Evolutionary conservation across 306 rosid species (phyloP).

Genomic region (Gillenia trifoliata): DNA sequence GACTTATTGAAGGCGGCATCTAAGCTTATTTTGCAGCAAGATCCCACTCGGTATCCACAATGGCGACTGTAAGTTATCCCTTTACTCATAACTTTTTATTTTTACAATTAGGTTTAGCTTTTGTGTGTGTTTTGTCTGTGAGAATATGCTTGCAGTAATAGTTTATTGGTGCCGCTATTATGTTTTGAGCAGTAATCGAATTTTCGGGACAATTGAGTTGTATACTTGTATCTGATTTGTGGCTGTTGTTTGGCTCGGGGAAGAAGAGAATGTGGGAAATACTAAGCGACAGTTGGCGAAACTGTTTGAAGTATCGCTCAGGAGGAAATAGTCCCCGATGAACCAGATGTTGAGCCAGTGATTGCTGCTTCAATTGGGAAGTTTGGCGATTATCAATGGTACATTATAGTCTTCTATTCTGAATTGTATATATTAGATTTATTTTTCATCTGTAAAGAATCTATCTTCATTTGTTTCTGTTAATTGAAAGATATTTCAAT

Average conservation of each 20-base stretch:
- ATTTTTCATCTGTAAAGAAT: too few species aligned
- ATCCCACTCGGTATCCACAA: constrained; percentile 41
- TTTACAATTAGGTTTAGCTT: neutral
- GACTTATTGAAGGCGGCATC: constrained; percentile 70
- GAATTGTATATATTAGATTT: too few species aligned
- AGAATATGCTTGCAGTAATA: too few species aligned
- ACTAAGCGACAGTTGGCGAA: constrained; percentile 57
- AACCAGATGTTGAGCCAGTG: constrained; percentile 50
- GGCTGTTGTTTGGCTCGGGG: too few species aligned
- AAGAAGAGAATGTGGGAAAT: constrained; percentile 50
- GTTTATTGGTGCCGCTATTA: neutral
- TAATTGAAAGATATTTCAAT: too few species aligned
- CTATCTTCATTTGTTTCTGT: too few species aligned
- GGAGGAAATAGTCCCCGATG: constrained; percentile 48
- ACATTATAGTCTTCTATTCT: too few species aligned
- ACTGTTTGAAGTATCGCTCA: constrained; percentile 59
- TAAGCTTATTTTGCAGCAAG: constrained; percentile 40
- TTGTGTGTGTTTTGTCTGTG: neutral
- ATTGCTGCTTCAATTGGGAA: constrained; percentile 57
- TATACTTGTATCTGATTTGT: too few species aligned
- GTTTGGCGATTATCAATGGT: constrained; percentile 95
- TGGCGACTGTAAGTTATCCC: constrained; percentile 49
- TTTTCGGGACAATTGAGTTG: neutral
- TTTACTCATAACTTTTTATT: neutral
- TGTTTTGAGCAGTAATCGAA: neutral